Percentiles rank a stretch among this genome's conserved stretches.
phyloP scores from a whole-genome alignment of 139 green algal genomes.

The Chlorella ohadii region DNA sequence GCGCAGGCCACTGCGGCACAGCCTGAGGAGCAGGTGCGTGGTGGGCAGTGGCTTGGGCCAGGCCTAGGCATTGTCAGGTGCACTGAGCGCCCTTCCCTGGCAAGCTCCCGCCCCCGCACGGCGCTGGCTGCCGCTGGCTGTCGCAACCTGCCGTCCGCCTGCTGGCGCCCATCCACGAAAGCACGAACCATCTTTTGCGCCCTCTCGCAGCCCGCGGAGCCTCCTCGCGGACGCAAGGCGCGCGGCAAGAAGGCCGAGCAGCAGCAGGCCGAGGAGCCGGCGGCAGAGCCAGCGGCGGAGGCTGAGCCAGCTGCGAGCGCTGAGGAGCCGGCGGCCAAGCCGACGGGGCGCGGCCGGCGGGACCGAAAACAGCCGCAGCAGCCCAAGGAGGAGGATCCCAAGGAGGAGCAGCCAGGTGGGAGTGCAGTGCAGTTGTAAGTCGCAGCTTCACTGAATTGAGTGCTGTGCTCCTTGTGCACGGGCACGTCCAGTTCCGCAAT shows the following conservation, averaged over 20 bases:
- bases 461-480: too few species aligned
- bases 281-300: neutral
- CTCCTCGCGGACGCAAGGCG: neutral
- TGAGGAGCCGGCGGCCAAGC: neutral
- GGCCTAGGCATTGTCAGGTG: neutral
- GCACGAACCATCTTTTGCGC: too few species aligned
- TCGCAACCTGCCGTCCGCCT: neutral
- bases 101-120: neutral
- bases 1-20: neutral
- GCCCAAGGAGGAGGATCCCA: neutral
- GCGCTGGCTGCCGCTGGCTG: neutral
- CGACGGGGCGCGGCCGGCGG: neutral
- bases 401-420: neutral
- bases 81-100: too few species aligned
- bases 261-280: neutral
- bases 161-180: too few species aligned
- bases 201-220: neutral
- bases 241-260: constrained; percentile 9
- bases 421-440: too few species aligned
- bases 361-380: neutral
- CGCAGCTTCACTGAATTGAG: too few species aligned
- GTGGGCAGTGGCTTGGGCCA: too few species aligned
- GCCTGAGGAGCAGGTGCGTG: constrained; percentile 4
- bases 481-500: too few species aligned
- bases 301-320: neutral